phyloP scores from a whole-genome alignment of 1,284 basidiomycete species.

The Heliocybe sulcata region DNA sequence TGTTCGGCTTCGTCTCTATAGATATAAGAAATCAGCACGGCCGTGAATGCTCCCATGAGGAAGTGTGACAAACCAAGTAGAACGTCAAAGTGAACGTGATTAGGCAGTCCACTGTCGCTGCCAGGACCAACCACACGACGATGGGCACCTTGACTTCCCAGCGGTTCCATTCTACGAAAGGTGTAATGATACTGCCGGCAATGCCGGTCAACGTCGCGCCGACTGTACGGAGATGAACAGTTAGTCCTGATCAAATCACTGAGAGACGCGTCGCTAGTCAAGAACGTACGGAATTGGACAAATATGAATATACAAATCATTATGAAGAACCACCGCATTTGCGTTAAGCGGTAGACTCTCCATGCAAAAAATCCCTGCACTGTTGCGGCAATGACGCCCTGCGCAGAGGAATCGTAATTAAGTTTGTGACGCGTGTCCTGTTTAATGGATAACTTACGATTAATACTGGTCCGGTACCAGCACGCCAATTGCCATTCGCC shows the following conservation, averaged over 20 bases:
- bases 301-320: neutral
- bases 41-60: neutral
- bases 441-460: neutral
- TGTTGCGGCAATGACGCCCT: neutral
- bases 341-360: slow-evolving; percentile 1
- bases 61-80: neutral
- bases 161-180: neutral
- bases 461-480: neutral
- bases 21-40: neutral
- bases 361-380: slow-evolving; percentile 2
- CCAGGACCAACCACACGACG: neutral
- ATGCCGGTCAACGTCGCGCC: neutral
- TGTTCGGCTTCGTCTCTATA: neutral
- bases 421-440: neutral
- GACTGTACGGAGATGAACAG: neutral
- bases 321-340: neutral
- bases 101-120: neutral
- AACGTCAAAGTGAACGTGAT: neutral
- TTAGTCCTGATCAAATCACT: neutral
- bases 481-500: neutral
- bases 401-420: neutral
- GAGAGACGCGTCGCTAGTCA: neutral
- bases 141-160: neutral
- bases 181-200: neutral
- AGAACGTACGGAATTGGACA: neutral